Base-by-base conservation (phyloP, 2,329 filamentous ascomycete species). In the Ramularia endophylla region DNA sequence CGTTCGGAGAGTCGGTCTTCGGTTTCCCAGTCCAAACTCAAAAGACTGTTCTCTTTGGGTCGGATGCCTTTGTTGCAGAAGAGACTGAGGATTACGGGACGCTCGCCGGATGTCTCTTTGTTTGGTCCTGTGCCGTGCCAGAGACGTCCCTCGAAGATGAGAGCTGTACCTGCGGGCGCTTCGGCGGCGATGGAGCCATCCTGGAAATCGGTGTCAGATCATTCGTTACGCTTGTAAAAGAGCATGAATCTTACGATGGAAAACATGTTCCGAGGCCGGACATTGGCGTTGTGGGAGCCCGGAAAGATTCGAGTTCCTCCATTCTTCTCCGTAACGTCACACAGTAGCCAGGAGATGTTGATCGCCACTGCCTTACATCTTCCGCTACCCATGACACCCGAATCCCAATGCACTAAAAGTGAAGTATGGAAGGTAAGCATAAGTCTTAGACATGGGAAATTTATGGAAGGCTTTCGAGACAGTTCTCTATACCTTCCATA, bases 21-120 rank as follows among this genome's bases (percentile, higher is more conserved):
- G 11, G 20, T 18, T 11, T 33, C 31, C 12, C 11, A 33, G 31
- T 33, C 31, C 11, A 33, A 18, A 33, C 31, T 33, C 5, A 33
- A 18, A 16, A 33, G 16, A 33, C 31, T 17, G 31, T 33, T 33
- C 12, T 33, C 31, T 11, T 33, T 33, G 11, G 31, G 31, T n/a
- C 31, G 31, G 20, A 33, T 33, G 16, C 31, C 16, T 18, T 33
- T 33, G 31, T 33, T 33, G 31, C 31, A 33, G 31, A 33, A 33
- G 15, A 33, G 31, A 33, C 31, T 33, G 6, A 33, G 31, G 4
- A 33, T 33, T 15, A 33, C 31, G 12, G 31, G 31, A 5, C 31
- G 31, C n/a, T 33, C 31, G 5, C 31, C 31, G n/a, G 11, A 15
- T 33, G 31, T 33, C 9, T 16, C 31, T n/a, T n/a, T 33, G 15